A percentile compares a stretch with the other conserved stretches of the same genome.
These are phyloP conservation scores for Ascochyta pisi DNA, from an alignment of 2,329 filamentous ascomycete species.

Conservation along the genomic window DNA sequence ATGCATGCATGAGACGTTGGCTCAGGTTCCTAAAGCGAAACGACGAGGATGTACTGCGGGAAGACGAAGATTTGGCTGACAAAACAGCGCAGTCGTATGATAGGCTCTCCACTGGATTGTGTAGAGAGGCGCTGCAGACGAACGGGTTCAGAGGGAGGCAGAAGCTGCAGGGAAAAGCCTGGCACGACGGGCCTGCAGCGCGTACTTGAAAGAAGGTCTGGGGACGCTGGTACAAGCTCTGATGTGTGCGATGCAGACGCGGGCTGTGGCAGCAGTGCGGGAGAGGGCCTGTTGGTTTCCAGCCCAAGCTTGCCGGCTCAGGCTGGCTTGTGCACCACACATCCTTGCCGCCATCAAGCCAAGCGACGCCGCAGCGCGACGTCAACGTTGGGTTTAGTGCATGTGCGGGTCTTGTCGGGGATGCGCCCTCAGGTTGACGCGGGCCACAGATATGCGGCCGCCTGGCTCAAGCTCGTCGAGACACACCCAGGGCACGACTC, in stretches of 20 bases:
- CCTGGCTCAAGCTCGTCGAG: constrained; percentile 29
- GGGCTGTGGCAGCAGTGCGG: constrained; percentile 45
- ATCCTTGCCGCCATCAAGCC: constrained; percentile 38
- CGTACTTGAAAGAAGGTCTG: constrained; percentile 46
- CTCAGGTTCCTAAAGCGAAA: constrained; percentile 46
- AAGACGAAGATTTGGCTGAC: constrained; percentile 36
- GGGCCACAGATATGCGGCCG: constrained; percentile 40
- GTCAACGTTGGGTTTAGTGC: constrained; percentile 41
- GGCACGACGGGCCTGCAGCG: constrained; percentile 42
- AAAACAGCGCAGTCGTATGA: constrained; percentile 36
- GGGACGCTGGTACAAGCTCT: constrained; percentile 41
- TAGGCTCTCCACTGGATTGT: constrained; percentile 28
- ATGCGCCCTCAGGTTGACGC: constrained; percentile 35
- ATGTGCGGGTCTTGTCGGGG: constrained; percentile 39
- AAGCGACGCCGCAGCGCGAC: constrained; percentile 35
- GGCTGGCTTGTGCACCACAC: constrained; percentile 32
- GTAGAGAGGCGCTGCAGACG: constrained; percentile 31
- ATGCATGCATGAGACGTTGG: constrained; percentile 49
- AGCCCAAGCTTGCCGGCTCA: constrained; percentile 37
- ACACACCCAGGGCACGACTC: constrained; percentile 28
- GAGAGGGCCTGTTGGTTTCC: constrained; percentile 41
- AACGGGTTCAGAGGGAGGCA: constrained; percentile 28
- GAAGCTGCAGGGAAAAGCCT: constrained; percentile 42
- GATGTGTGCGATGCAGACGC: constrained; percentile 42
- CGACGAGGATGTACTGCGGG: constrained; percentile 30